Percentiles rank a stretch among this genome's conserved stretches.
Conservation (phyloP, 179 eudicot species). For the Camellia oleifera region DNA sequence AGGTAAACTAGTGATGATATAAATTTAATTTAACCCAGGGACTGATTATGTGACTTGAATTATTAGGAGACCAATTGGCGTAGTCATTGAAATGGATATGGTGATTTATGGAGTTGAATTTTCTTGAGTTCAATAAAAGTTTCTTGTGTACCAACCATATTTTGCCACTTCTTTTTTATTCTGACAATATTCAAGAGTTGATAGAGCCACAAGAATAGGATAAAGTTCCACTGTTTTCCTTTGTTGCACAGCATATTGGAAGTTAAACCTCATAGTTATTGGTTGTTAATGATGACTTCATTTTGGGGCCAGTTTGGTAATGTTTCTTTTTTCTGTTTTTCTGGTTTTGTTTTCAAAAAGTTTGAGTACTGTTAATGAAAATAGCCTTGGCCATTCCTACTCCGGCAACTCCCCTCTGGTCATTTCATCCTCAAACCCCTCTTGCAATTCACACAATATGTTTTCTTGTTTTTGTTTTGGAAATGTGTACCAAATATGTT, state of each 20-base stretch:
- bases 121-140: neutral
- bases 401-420: too few species aligned
- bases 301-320: neutral
- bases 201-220: neutral
- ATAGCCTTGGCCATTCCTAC: too few species aligned
- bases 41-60: neutral
- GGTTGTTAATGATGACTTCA: neutral
- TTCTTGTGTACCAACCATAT: neutral
- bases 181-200: neutral
- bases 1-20: neutral
- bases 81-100: conserved; percentile 13
- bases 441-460: too few species aligned
- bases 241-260: neutral
- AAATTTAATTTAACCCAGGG: too few species aligned
- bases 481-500: too few species aligned
- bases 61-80: neutral
- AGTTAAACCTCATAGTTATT: neutral
- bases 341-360: too few species aligned
- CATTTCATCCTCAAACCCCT: too few species aligned
- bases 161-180: neutral
- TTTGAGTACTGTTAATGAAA: too few species aligned
- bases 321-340: too few species aligned
- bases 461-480: too few species aligned
- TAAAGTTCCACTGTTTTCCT: neutral
- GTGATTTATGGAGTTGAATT: too few species aligned